Evolutionary conservation across 768 basidiomycete genomes (phyloP).

Genomic region (Serendipita indica): DNA sequence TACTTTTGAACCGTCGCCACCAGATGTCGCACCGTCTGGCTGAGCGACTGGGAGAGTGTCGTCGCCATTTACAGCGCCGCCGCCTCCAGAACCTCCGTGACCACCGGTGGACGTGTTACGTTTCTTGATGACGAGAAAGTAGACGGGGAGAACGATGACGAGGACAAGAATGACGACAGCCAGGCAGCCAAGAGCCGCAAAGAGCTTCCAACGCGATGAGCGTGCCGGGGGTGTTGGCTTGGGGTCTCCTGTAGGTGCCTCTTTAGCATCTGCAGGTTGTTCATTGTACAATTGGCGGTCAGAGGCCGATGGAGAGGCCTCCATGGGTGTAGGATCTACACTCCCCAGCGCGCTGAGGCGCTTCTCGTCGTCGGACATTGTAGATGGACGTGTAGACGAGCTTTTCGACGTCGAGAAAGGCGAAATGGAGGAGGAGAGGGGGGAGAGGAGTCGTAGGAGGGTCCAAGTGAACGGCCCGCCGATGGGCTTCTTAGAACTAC

Average conservation of each 20-base stretch:
- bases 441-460: background rate
- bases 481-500: too few species aligned
- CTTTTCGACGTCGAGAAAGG: background rate
- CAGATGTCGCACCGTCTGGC: slow-evolving; percentile 29
- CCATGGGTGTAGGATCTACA: slow-evolving; percentile 2
- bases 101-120: slow-evolving; percentile 8
- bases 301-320: background rate
- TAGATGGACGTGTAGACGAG: background rate
- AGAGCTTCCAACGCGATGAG: background rate
- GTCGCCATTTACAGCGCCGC: background rate
- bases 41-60: background rate
- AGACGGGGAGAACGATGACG: slow-evolving; percentile 31
- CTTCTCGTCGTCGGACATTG: background rate
- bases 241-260: background rate
- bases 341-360: background rate
- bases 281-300: background rate
- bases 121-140: slow-evolving; percentile 20
- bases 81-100: slow-evolving; percentile 11
- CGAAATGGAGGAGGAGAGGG: background rate
- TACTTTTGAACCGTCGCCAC: slow-evolving; percentile 64
- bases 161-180: slow-evolving; percentile 24
- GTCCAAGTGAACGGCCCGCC: background rate
- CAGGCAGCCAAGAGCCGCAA: slow-evolving; percentile 8
- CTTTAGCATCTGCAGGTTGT: background rate
- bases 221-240: background rate